Evolutionary conservation across 2,329 filamentous ascomycete genomes (phyloP), one percentile per base, ranked within the genome.

Genomic region (Dendrostoma leiphaemia): DNA sequence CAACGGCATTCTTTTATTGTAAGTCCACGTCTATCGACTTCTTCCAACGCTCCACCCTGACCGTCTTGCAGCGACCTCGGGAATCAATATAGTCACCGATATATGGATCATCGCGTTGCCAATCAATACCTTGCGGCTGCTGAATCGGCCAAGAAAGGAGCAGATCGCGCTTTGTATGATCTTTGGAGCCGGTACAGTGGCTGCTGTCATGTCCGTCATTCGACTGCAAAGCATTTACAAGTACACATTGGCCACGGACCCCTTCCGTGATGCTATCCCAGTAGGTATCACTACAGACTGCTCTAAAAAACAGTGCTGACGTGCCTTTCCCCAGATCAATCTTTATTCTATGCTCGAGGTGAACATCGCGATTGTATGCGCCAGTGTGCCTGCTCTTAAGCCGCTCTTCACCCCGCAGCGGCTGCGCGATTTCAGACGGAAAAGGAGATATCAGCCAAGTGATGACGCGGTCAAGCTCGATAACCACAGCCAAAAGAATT

Each of bases 321-420:
- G 32, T 32, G 10, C 50, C 41, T 34, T n/a, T 4, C 17, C 12
- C 2, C 15, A 54, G 52, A 64, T 74, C 1, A 73, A 74, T 38
- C 53, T 77, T 12, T 77, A 77, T 74, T 74, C 71, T 21, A 70
- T 73, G 53, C 71, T 81, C 47, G 78, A 81, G 58, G 67, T 79
- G 55, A 79, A 77, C 52, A 65, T 73, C 6, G 77, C 72, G n/a
- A 74, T 81, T 34, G 63, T 74, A 28, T 81, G 77, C 58, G 75
- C 77, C 19, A 76, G 71, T 7, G 68, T 78, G 0, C 76, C 78
- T 0, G 76, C 78, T 0, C 67, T 81, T 6, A 80, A 80, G 53
- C 78, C 78, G 0, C 61, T 79, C 4, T 74, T 76, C 56, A 70
- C 47, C 7, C 43, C 34, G 10, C 35, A 28, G 2, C 24, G 29